Conservation (phyloP, 176 grass and related monocot genomes). For the Triticum aestivum region IWGSC_CS_RefSeq_v2.1 NC_057795.1:541271925-541272424, state of each 20-base stretch:
- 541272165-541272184: background rate
- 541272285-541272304: background rate
- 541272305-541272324: too few species aligned
- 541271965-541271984: slow-evolving; percentile 14
- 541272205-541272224: background rate
- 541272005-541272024: background rate
- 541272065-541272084: slow-evolving; percentile 25
- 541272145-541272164: background rate
- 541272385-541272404: too few species aligned
- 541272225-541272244: background rate
- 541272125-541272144: background rate
- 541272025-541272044: slow-evolving; percentile 23
- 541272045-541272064: slow-evolving; percentile 9
- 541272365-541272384: too few species aligned
- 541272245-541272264: background rate
- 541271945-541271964: background rate
- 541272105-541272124: background rate
- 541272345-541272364: too few species aligned
- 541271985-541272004: slow-evolving; percentile 39
- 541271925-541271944: background rate
- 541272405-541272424: too few species aligned
- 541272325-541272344: too few species aligned
- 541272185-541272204: background rate
- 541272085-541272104: background rate
- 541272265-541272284: background rate